Evolutionary conservation across 345 rosid species (phyloP), one percentile per base, ranked within the genome.

Genomic region (Raphanus raphanistrum): DNA sequence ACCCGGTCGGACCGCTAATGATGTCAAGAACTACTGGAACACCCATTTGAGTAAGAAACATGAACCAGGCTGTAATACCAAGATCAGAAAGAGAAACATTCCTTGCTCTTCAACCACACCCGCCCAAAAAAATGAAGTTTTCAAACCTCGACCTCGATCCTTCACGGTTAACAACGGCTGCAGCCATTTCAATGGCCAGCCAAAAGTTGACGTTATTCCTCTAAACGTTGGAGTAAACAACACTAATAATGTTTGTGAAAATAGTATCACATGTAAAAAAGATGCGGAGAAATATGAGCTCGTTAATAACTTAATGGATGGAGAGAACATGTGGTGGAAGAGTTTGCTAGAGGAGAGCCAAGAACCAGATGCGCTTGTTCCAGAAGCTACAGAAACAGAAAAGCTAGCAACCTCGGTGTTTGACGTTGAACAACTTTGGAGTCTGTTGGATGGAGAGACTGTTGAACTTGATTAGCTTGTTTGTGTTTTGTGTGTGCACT

Each of bases 11-110:
- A 85, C 90, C 10, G 88, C 86, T 54, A 85, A 85, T 76, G 88
- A 85, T 73, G 83, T 87, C 10, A 87, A 87, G 76, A 87, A 85
- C 62, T 84, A 83, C 43, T 87, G 88, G 88, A 87, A 85, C 82
- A 83, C 88, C 10, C 90, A 73, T 71, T 71, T 87, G 35, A 41
- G 85, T 81, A 87, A 87, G 75, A 85, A 80, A 63, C 26, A 59
- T 25, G 79, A 64, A 25, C n/a, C 61, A 0, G 33, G 41, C 55
- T 36, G 48, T 63, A 77, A 57, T 45, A 63, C 78, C 54, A 68
- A 35, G 25, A 7, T 28, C n/a, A 79, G 31, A 62, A 68, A 79
- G 54, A 70, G n/a, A 70, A 16, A 57, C 10, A 63, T 29, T 10
- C 33, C 62, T 60, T 65, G 35, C 43, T 35, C 70, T 33, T n/a